Conservation (phyloP, 345 rosid genomes). For the Camelina hispida region DNA sequence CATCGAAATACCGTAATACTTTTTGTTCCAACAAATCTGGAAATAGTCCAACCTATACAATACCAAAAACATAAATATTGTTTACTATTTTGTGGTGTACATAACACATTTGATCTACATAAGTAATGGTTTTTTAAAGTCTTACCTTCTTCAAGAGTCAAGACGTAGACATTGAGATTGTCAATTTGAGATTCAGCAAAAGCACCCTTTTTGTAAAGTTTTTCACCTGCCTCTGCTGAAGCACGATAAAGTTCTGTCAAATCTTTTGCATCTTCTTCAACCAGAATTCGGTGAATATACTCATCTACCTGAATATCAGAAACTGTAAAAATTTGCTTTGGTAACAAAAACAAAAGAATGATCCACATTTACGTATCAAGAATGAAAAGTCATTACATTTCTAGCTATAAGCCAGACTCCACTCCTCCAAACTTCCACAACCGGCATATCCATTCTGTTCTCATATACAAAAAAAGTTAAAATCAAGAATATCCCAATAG, state of each 20-base stretch:
- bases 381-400: conserved; percentile 61
- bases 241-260: conserved; percentile 57
- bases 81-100: not conserved
- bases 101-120: not conserved
- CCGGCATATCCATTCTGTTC: conserved; percentile 88
- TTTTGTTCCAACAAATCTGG: conserved; percentile 86
- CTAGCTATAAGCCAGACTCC: conserved; percentile 88
- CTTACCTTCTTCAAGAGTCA: conserved; percentile 67
- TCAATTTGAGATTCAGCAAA: conserved; percentile 69
- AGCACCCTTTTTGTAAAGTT: conserved; percentile 74
- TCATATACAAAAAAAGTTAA: conserved; percentile 7
- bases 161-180: conserved; percentile 61
- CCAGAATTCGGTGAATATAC: conserved; percentile 74
- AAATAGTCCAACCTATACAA: conserved; percentile 74
- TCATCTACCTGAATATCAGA: conserved; percentile 70
- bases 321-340: conserved; percentile 16
- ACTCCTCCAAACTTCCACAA: conserved; percentile 83
- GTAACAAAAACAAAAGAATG: conserved; percentile 15
- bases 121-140: not conserved
- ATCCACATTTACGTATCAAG: not conserved
- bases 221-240: conserved; percentile 72
- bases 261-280: conserved; percentile 75
- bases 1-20: conserved; percentile 69
- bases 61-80: not conserved
- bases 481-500: not conserved